Percentiles rank a stretch among this genome's conserved stretches.
These are phyloP conservation scores for Fusarium phyllophilum DNA, from an alignment of 2,329 filamentous ascomycete species.

Conservation along the genomic window DNA sequence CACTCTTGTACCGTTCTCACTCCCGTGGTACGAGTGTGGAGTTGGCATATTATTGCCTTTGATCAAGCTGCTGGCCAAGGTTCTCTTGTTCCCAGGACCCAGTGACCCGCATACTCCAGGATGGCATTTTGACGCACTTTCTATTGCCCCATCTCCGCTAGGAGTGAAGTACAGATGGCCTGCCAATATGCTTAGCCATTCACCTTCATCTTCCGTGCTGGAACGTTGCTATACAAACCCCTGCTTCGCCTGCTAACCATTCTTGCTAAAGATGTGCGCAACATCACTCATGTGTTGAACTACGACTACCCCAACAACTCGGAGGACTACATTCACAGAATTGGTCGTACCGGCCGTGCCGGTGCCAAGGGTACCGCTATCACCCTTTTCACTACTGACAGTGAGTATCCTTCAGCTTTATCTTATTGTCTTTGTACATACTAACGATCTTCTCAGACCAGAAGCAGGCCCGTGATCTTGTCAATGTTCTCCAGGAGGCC, in stretches of 20 bases:
- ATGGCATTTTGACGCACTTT: conserved; percentile 64
- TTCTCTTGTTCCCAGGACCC: conserved; percentile 67
- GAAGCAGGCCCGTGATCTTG: conserved; percentile 96
- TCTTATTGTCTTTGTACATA: not conserved
- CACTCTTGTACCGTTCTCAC: conserved; percentile 74
- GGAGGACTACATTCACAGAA: conserved; percentile 98
- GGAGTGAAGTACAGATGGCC: conserved; percentile 62
- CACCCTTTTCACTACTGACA: conserved; percentile 99
- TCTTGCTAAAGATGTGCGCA: conserved; percentile 91
- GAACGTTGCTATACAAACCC: conserved; percentile 68
- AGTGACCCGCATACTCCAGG: conserved; percentile 62
- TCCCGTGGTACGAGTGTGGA: conserved; percentile 78
- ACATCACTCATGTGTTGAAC: conserved; percentile 99
- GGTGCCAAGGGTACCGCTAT: conserved; percentile 96
- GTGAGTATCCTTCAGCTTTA: conserved; percentile 67
- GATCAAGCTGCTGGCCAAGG: conserved; percentile 75
- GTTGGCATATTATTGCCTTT: conserved; percentile 79
- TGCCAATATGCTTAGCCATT: conserved; percentile 62
- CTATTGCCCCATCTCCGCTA: conserved; percentile 67
- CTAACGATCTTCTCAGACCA: conserved; percentile 70
- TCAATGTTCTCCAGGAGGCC: conserved; percentile 90
- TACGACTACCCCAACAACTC: conserved; percentile 99
- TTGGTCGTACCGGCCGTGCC: conserved; percentile 94
- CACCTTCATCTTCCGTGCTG: conserved; percentile 61
- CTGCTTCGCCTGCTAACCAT: conserved; percentile 79